A percentile compares a stretch with the other conserved stretches of the same genome.
These are phyloP conservation scores for Myxozyma sirexii DNA, from an alignment of 805 yeast genomes.

Conservation along the genomic window DNA sequence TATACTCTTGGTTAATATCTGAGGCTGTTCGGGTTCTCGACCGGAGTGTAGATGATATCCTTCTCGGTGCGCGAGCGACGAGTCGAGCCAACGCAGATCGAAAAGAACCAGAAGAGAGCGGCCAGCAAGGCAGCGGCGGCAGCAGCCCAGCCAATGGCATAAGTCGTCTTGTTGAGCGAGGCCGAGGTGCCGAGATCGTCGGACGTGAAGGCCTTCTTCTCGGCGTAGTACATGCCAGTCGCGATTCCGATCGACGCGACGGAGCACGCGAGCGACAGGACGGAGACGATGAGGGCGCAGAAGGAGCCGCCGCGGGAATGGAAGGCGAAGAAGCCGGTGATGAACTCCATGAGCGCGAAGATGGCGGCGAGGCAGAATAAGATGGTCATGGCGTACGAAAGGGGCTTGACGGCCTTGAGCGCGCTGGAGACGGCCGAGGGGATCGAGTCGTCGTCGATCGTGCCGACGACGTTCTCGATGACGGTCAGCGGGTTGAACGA, in stretches of 20 bases:
- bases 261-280: constrained; percentile 45
- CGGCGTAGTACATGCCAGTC: constrained; percentile 61
- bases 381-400: constrained; percentile 63
- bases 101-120: constrained; percentile 47
- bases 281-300: constrained; percentile 50
- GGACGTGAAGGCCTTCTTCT: constrained; percentile 52
- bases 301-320: constrained; percentile 51
- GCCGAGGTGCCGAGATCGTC: constrained; percentile 59
- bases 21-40: constrained; percentile 14
- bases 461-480: constrained; percentile 37
- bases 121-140: constrained; percentile 52
- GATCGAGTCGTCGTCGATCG: constrained; percentile 28
- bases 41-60: constrained; percentile 26
- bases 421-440: constrained; percentile 56
- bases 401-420: constrained; percentile 51
- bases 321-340: constrained; percentile 52
- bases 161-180: constrained; percentile 51
- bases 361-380: constrained; percentile 54
- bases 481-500: constrained; percentile 55
- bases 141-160: constrained; percentile 68
- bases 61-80: constrained; percentile 19
- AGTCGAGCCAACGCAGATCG: constrained; percentile 50
- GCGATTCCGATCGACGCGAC: constrained; percentile 55
- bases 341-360: constrained; percentile 43
- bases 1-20: too few species aligned